A percentile compares a stretch with the other conserved stretches of the same genome.
These are phyloP conservation scores for Fraxinus sp. DNA, from an alignment of 305 asterid species.

Conservation along the genomic window DNA sequence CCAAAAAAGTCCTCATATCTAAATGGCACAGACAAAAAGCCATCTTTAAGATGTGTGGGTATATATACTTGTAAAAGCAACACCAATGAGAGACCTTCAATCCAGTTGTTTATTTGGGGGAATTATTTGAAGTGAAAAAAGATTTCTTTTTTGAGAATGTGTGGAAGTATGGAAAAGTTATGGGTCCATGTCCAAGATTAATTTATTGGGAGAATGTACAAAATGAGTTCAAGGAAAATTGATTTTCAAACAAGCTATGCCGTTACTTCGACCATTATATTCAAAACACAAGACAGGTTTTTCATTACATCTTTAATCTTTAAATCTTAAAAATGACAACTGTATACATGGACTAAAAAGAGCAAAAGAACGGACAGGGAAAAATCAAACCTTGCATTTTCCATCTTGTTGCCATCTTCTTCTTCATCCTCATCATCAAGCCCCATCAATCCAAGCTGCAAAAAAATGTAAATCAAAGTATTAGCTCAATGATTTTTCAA, in stretches of 20 bases:
- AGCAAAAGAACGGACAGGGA: constrained; percentile 1
- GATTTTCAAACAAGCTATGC: not conserved
- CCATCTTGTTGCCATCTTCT: constrained; percentile 39
- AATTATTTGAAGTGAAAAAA: not conserved
- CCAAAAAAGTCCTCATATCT: constrained; percentile 83
- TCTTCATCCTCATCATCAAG: constrained; percentile 42
- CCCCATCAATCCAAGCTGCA: constrained; percentile 68
- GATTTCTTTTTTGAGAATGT: not conserved
- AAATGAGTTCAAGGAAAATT: not conserved
- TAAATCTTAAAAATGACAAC: not conserved
- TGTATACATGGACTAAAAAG: not conserved
- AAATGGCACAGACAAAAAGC: constrained; percentile 19
- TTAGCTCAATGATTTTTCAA: constrained; percentile 22
- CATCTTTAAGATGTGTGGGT: constrained; percentile 6
- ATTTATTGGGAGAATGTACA: not conserved
- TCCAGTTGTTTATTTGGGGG: not conserved
- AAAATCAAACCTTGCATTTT: constrained; percentile 52
- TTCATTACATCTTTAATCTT: not conserved
- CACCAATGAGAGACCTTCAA: constrained; percentile 4
- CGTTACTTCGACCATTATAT: not conserved
- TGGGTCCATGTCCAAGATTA: not conserved
- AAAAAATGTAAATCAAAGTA: not conserved
- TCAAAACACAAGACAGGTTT: not conserved
- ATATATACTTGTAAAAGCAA: constrained; percentile 4
- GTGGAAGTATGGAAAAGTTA: not conserved